These are phyloP conservation scores for Rhododendron ovatum DNA, from an alignment of 148 eudicot genomes.

Conservation along the genomic window DNA sequence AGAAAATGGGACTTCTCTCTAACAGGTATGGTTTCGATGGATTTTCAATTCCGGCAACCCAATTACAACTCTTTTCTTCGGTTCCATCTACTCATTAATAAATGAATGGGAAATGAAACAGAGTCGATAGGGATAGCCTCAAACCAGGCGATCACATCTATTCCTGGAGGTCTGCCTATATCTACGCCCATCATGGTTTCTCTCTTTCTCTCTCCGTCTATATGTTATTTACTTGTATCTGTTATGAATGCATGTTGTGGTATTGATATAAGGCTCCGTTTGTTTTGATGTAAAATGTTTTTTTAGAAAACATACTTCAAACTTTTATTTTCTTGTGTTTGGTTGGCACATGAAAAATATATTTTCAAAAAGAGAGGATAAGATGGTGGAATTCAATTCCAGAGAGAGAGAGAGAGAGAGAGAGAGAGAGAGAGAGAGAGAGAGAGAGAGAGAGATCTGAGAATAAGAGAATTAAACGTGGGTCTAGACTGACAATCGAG, in stretches of 20 bases:
- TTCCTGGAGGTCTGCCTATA: constrained; percentile 21
- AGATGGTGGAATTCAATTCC: too few relatives aligned
- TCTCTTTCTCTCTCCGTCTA: not conserved
- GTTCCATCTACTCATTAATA: not conserved
- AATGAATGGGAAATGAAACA: not conserved
- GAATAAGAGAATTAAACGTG: too few relatives aligned
- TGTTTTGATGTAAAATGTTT: too few relatives aligned
- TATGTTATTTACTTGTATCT: not conserved
- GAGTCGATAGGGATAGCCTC: constrained; percentile 16
- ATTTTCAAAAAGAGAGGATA: too few relatives aligned
- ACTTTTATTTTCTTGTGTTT: too few relatives aligned
- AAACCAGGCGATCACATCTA: constrained; percentile 26
- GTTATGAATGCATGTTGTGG: not conserved
- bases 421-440: too few relatives aligned
- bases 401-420: too few relatives aligned
- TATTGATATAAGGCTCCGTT: too few relatives aligned
- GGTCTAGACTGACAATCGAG: too few relatives aligned
- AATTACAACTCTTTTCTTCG: not conserved
- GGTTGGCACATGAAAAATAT: too few relatives aligned
- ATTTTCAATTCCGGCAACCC: not conserved
- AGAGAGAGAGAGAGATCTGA: too few relatives aligned
- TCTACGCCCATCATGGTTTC: constrained; percentile 23
- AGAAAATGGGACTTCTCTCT: constrained; percentile 4
- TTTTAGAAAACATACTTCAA: too few relatives aligned
- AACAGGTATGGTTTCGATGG: not conserved